These are phyloP conservation scores for Meira nashicola DNA, from an alignment of 1,284 basidiomycete species.

Conservation along the genomic window DNA sequence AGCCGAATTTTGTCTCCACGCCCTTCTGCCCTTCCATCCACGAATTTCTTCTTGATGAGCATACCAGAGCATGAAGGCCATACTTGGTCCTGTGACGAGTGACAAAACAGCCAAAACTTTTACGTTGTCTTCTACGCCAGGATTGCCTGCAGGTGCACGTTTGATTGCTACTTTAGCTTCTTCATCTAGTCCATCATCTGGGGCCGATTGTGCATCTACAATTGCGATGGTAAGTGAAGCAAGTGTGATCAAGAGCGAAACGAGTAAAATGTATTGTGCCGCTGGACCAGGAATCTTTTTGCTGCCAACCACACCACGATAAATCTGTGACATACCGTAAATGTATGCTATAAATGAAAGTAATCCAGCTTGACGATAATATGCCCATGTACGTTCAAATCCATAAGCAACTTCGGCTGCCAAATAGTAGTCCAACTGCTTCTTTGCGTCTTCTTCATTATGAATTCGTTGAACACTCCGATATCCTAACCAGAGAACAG, in stretches of 20 bases:
- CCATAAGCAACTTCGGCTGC: constrained; percentile 6
- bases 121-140: constrained; percentile 7
- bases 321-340: constrained; percentile 2
- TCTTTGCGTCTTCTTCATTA: constrained; percentile 4
- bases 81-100: not conserved
- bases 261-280: not conserved
- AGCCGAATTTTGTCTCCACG: not conserved
- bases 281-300: not conserved
- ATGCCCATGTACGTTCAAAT: constrained; percentile 9
- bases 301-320: not conserved
- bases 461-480: not conserved
- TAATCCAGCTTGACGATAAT: constrained; percentile 7
- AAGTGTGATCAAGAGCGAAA: not conserved
- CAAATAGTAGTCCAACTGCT: constrained; percentile 1
- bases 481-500: not conserved
- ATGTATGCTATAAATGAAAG: not conserved
- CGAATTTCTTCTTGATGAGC: constrained; percentile 3
- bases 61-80: constrained; percentile 3
- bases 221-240: not conserved
- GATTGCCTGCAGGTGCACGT: constrained; percentile 9
- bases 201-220: not conserved
- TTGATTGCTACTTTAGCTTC: constrained; percentile 1
- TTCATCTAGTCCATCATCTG: constrained; percentile 3
- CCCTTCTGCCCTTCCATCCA: constrained; percentile 5
- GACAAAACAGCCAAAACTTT: not conserved